These are phyloP conservation scores for Fusarium piperis DNA, from an alignment of 2,329 filamentous ascomycete genomes.

Conservation along the genomic window DNA sequence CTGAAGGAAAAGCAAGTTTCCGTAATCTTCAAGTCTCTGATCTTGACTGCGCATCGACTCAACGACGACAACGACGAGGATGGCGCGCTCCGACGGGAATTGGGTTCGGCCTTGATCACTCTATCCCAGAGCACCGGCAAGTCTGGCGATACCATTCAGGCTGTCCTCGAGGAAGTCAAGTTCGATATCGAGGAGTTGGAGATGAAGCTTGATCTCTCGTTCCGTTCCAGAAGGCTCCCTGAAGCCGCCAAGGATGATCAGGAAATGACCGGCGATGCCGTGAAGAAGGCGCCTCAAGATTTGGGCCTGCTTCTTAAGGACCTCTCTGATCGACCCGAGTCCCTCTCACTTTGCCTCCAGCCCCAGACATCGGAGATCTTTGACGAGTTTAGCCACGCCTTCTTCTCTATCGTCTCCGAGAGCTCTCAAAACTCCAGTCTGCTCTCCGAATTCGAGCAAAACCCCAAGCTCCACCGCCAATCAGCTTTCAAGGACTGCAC, in stretches of 20 bases:
- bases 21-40: slow-evolving; percentile 72
- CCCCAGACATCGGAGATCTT: slow-evolving; percentile 63
- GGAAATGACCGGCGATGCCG: slow-evolving; percentile 43
- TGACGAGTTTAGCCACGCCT: slow-evolving; percentile 66
- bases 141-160: slow-evolving; percentile 70
- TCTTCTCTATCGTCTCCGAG: slow-evolving; percentile 63
- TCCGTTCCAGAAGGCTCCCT: slow-evolving; percentile 67
- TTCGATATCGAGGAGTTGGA: slow-evolving; percentile 81
- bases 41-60: slow-evolving; percentile 68
- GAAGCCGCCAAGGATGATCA: slow-evolving; percentile 60
- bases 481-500: slow-evolving; percentile 68
- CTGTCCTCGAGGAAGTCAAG: slow-evolving; percentile 72
- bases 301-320: slow-evolving; percentile 53
- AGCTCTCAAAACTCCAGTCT: slow-evolving; percentile 50
- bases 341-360: slow-evolving; percentile 62
- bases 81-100: slow-evolving; percentile 67
- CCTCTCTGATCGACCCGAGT: slow-evolving; percentile 48
- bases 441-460: slow-evolving; percentile 63
- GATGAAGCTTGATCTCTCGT: slow-evolving; percentile 75
- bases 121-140: slow-evolving; percentile 69
- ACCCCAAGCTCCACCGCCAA: slow-evolving; percentile 63
- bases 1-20: slow-evolving; percentile 70
- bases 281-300: slow-evolving; percentile 48
- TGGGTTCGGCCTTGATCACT: slow-evolving; percentile 73
- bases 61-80: slow-evolving; percentile 64